phyloP scores from a whole-genome alignment of 2,329 filamentous ascomycete species.

The Aspergillus ochraceus region DNA sequence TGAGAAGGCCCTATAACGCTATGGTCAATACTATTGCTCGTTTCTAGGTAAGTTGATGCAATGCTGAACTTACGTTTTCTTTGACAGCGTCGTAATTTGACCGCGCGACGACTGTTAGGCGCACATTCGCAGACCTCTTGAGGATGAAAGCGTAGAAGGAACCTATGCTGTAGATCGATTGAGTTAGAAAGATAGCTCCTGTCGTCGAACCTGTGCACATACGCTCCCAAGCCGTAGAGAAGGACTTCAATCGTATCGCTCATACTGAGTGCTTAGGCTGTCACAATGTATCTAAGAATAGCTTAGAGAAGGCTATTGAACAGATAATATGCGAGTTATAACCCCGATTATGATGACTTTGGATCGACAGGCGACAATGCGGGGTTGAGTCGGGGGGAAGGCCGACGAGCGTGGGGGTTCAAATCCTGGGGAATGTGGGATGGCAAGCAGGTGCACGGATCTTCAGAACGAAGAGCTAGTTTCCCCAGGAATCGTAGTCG shows the following conservation, averaged over 20 bases:
- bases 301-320: too few species aligned
- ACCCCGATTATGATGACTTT: not conserved
- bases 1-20: slow-evolving; percentile 37
- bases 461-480: too few species aligned
- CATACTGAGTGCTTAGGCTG: slow-evolving; percentile 20
- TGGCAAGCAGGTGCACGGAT: not conserved
- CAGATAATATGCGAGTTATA: not conserved
- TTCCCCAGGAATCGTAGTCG: not conserved
- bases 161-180: slow-evolving; percentile 47
- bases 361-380: not conserved
- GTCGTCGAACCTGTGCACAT: slow-evolving; percentile 25
- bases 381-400: slow-evolving; percentile 6
- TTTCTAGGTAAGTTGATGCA: not conserved
- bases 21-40: not conserved
- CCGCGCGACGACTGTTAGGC: slow-evolving; percentile 44
- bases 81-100: slow-evolving; percentile 48
- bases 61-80: slow-evolving; percentile 27
- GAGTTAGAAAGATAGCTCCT: not conserved
- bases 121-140: slow-evolving; percentile 40
- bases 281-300: too few species aligned
- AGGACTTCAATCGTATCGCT: slow-evolving; percentile 42
- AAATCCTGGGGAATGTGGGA: not conserved
- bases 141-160: slow-evolving; percentile 59
- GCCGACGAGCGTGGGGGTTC: slow-evolving; percentile 6
- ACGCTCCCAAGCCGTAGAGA: slow-evolving; percentile 57